Evolutionary conservation across 106 monocot genomes (phyloP), one percentile per base, ranked within the genome.

Genomic region (Platanthera guangdongensis): DNA sequence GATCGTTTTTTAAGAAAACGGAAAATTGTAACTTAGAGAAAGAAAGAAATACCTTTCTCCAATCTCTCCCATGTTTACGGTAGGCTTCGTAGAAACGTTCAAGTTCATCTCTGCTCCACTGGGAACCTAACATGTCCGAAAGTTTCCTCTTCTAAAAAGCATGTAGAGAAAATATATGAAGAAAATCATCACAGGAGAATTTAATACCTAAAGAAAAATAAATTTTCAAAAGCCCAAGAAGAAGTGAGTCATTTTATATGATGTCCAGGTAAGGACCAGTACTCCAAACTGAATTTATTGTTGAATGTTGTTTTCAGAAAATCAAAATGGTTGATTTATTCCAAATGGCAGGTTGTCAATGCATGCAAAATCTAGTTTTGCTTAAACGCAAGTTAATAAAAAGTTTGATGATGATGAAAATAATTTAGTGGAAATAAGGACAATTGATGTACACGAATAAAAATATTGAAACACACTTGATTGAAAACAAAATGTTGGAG

Each of bases 81-180:
- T 90, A 94, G 30, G 90, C 86, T 77, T 86, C 90, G 78, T 94
- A 90, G 57, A 94, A 94, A 28, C 82, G 93, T 51, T 86, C 88
- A 63, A 94, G 81, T 72, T 94, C 93, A 73, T 90, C 90, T 81
- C 84, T 86, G 54, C 85, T 85, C 93, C 93, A 94, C 78, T 85
- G 88, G 77, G 86, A 81, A 76, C 93, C 93, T 9, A 94, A 57
- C 90, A 94, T 86, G 71, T 94, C 90, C 10, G 93, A 88, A 62
- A 88, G 60, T 78, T 94, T 94, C 74, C 83, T 90, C 78, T 94
- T 94, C 90, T 88, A 83, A 75, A 82, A 25, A 70, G 19, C 7
- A 18, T 14, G 28, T 18, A 30, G 51, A 16, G 12, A 51, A 79
- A 78, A 21, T 64, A 52, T 52, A 9, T 7, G 13, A 77, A 52